Evolutionary conservation across 192 early-diverging fungal genomes (phyloP).

Genomic region (Coemansia erecta): DNA sequence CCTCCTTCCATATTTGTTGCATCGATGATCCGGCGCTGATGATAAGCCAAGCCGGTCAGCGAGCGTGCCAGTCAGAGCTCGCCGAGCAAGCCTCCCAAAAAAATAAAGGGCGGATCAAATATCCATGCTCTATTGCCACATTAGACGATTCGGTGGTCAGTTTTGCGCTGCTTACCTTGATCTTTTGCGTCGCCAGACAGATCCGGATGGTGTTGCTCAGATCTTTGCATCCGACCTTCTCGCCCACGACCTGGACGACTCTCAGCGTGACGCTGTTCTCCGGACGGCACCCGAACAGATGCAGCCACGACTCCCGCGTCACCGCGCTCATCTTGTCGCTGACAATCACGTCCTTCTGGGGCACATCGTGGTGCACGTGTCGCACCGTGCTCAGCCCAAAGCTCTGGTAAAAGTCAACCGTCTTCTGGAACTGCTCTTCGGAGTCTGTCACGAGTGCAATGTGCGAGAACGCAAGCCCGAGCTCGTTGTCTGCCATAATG

Average conservation of each 20-base stretch:
- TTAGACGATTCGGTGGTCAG: too few species aligned
- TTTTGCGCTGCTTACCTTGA: slow-evolving; percentile 21
- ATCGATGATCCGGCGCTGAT: neutral
- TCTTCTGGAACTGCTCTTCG: slow-evolving; percentile 26
- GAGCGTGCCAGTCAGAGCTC: slow-evolving; percentile 7
- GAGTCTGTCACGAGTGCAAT: slow-evolving; percentile 36
- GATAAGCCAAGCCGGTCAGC: slow-evolving; percentile 10
- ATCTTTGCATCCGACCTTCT: neutral
- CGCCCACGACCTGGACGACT: slow-evolving; percentile 32
- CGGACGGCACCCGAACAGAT: slow-evolving; percentile 52
- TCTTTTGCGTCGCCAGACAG: slow-evolving; percentile 25
- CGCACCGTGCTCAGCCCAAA: slow-evolving; percentile 60
- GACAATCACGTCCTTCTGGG: slow-evolving; percentile 30
- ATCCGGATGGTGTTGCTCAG: slow-evolving; percentile 25
- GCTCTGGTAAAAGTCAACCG: slow-evolving; percentile 56
- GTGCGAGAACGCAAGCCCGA: slow-evolving; percentile 44
- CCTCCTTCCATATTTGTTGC: neutral
- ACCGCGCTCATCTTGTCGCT: slow-evolving; percentile 26
- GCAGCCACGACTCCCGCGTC: slow-evolving; percentile 55
- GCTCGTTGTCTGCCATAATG: neutral
- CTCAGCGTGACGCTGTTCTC: slow-evolving; percentile 40
- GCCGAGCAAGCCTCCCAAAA: neutral
- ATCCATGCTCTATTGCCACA: too few species aligned
- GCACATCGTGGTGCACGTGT: slow-evolving; percentile 22
- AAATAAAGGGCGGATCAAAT: neutral